Base-by-base conservation (phyloP, 441 rosid species). In the Raphanus hybrid region DNA sequence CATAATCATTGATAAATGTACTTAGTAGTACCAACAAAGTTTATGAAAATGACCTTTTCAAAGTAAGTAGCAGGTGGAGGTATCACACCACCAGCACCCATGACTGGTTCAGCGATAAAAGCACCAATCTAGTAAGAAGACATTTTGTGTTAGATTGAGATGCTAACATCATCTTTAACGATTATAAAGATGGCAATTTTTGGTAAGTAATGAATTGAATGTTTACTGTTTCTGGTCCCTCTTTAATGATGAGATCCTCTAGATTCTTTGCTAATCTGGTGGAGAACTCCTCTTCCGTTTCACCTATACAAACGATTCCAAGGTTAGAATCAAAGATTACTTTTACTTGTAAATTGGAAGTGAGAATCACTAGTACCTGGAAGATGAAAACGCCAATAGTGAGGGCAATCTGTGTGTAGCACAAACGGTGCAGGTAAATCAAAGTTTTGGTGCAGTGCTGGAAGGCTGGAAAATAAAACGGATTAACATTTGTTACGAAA, bases 51-150 rank as follows among this genome's bases (percentile, higher is more conserved):
- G 75, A 89, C 99, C 98, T 93, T 96, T 6, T 96, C 98, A 76
- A 95, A 95, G 84, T 93, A 95, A 59, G 98, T 90, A 54, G 91
- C 97, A 52, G 99, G 99, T 52, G 99, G 99, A 81, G 90, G 91
- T 72, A 95, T 93, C 75, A 95, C 99, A 52, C 98, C 99, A 45
- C 99, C 98, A 48, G 99, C 97, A 58, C 99, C 98, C 97, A 96
- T 93, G 75, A 96, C 97, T 43, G 99, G 99, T 74, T 93, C 99
- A 15, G 99, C 99, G 26, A 93, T 93, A 84, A 93, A 96, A 71
- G 99, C 99, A 82, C 91, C 99, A 85, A 96, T 91, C 99, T 96
- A 90, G 73, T 60, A 29, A 60, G 37, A 82, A 72, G 34, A n/a
- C 7, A 20, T 20, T 23, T 23, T 29, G 32, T 39, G 75, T 57